These are phyloP conservation scores for Poronia punctata DNA, from an alignment of 495 filamentous ascomycete species.

Conservation along the genomic window DNA sequence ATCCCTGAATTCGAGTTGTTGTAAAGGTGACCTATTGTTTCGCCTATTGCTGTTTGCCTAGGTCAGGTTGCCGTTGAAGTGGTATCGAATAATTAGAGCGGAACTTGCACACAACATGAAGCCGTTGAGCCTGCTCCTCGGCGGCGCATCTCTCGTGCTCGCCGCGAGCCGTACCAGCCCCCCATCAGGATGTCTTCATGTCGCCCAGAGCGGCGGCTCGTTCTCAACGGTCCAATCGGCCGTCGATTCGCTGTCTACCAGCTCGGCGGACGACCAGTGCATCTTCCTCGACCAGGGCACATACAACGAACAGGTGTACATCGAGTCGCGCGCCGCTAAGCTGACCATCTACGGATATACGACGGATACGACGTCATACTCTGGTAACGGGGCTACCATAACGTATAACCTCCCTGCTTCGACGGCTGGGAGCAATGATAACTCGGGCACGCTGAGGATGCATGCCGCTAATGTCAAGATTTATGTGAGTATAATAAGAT, in stretches of 20 bases:
- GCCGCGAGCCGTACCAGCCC: constrained; percentile 41
- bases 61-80: too few relatives aligned
- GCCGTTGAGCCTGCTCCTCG: constrained; percentile 10
- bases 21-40: too few relatives aligned
- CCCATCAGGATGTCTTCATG: constrained; percentile 45
- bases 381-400: constrained; percentile 53
- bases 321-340: constrained; percentile 38
- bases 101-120: too few relatives aligned
- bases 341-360: constrained; percentile 59
- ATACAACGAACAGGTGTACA: constrained; percentile 54
- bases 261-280: constrained; percentile 36
- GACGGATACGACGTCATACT: constrained; percentile 47
- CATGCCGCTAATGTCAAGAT: constrained; percentile 43
- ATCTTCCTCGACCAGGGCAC: constrained; percentile 58
- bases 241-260: constrained; percentile 46
- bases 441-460: constrained; percentile 50
- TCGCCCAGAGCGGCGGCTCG: constrained; percentile 37
- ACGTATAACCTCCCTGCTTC: constrained; percentile 38
- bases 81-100: too few relatives aligned
- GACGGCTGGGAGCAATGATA: constrained; percentile 36
- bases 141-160: constrained; percentile 21
- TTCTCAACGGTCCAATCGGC: constrained; percentile 50
- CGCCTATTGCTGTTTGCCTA: too few relatives aligned
- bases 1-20: too few relatives aligned
- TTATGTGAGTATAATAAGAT: constrained; percentile 28